Base-by-base conservation (phyloP, 164 flowering plant species). In the grape (Vitis vinifera) region DNA sequence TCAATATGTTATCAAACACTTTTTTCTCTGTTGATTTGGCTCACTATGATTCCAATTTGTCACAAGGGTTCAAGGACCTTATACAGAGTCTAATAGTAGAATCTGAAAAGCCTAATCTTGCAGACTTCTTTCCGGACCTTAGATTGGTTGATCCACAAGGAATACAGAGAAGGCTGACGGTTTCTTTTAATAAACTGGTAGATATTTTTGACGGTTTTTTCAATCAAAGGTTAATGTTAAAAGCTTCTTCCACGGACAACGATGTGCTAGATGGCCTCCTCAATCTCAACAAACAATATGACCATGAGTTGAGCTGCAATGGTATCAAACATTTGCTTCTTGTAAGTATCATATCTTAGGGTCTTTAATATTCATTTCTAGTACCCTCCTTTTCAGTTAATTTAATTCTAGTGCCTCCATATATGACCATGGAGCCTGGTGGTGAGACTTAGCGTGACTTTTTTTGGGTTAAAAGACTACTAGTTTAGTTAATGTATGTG, bases 1-100 rank as follows among this genome's bases (percentile, higher is more conserved):
- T 81, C 0, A 81, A 79, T 63, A 7, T 75, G 14, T 10, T 82
- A 17, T 79, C 82, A 2, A 73, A 69, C 76, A 83, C 84, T 11
- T 27, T 83, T 8, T 80, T 80, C 29, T 80, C 84, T 0, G 49
- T 29, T 0, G 82, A 83, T 66, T 62, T 76, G 19, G 79, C 77
- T 4, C 66, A 67, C 14, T 57, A 55, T 4, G n/a, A 15, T 23
- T 63, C 67, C 2, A 66, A 63, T 16, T 49, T 65, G 9, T 68
- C 72, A 9, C 66, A 76, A 19, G 77, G 76, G 55, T 58, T 83
- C 14, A 65, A 63, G 66, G 79, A 74, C 12, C 9, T 67, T 30
- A 55, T 77, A 0, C 55, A n/a, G 55, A 65, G 57, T 7, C 47
- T 82, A 10, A 72, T 77, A 70, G 70, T 17, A 9, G 68, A 63